phyloP scores from a whole-genome alignment of 371 early-diverging fungal species.

The Umbelopsis sp. region DNA sequence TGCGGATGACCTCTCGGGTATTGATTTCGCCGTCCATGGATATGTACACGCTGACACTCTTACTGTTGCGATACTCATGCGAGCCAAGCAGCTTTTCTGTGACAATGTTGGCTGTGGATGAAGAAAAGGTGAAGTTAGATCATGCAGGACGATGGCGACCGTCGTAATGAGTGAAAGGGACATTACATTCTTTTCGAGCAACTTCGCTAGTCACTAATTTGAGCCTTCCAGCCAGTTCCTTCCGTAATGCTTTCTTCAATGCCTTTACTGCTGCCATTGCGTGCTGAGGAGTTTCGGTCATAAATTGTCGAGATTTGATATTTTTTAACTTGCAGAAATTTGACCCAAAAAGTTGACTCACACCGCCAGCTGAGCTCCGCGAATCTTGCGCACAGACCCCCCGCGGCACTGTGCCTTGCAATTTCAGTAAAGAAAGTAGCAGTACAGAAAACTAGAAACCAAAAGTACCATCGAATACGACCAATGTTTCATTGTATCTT shows the following conservation, averaged over 20 bases:
- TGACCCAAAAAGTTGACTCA: too few species aligned
- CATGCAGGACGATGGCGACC: neutral
- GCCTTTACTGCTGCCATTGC: conserved; percentile 12
- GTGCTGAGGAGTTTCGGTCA: neutral
- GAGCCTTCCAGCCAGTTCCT: conserved; percentile 52
- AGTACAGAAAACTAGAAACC: too few species aligned
- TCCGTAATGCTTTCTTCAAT: conserved; percentile 52
- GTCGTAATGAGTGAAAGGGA: neutral
- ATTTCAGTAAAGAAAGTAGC: too few species aligned
- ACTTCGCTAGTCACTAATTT: conserved; percentile 35
- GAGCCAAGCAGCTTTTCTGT: conserved; percentile 49
- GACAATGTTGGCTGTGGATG: conserved; percentile 48
- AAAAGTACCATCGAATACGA: too few species aligned
- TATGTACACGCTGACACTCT: conserved; percentile 65
- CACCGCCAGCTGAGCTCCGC: too few species aligned
- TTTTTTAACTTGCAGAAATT: too few species aligned
- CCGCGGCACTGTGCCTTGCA: too few species aligned
- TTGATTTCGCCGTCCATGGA: conserved; percentile 67
- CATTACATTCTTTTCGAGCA: conserved; percentile 47
- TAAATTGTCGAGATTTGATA: neutral
- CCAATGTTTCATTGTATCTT: too few species aligned
- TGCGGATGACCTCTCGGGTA: conserved; percentile 56
- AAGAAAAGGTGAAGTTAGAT: conserved; percentile 24
- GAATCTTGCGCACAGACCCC: too few species aligned
- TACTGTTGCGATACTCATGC: conserved; percentile 50